Evolutionary conservation across 345 rosid species (phyloP).

Genomic region (Brassica rapa): DNA sequence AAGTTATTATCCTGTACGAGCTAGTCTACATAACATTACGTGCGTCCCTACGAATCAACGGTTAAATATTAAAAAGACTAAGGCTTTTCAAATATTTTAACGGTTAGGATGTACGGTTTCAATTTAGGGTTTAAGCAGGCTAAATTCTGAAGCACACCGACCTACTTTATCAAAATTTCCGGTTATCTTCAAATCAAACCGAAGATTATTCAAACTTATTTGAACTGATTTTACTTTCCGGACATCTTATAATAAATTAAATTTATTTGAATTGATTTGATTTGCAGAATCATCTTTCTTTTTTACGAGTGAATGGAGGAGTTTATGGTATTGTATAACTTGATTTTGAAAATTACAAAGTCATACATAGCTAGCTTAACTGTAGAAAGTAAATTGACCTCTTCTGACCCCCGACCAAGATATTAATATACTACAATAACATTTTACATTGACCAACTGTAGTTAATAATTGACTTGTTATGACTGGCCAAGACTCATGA

Average conservation of each 20-base stretch:
- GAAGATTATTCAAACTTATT: neutral
- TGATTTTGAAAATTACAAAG: neutral
- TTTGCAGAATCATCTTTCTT: neutral
- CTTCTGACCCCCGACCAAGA: slow-evolving; percentile 3
- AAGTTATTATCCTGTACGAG: slow-evolving; percentile 1
- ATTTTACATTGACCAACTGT: neutral
- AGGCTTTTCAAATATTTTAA: neutral
- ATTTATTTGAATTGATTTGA: neutral
- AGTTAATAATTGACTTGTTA: neutral
- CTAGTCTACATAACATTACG: neutral
- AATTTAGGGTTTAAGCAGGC: slow-evolving; percentile 25
- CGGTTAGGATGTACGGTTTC: slow-evolving; percentile 16
- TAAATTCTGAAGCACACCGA: neutral
- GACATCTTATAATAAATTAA: no score
- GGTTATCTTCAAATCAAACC: neutral
- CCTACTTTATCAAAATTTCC: neutral
- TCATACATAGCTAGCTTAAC: neutral
- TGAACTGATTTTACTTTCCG: no score
- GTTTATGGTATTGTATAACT: neutral
- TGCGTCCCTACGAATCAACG: slow-evolving; percentile 14
- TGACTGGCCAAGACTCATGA: neutral
- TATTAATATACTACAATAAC: neutral
- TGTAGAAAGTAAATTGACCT: neutral
- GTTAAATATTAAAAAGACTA: neutral
- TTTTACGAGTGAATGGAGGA: neutral